Percentiles rank a stretch among this genome's conserved stretches.
phyloP scores from a whole-genome alignment of 2,329 filamentous ascomycete genomes.

The Ceratocystis papillata region DNA sequence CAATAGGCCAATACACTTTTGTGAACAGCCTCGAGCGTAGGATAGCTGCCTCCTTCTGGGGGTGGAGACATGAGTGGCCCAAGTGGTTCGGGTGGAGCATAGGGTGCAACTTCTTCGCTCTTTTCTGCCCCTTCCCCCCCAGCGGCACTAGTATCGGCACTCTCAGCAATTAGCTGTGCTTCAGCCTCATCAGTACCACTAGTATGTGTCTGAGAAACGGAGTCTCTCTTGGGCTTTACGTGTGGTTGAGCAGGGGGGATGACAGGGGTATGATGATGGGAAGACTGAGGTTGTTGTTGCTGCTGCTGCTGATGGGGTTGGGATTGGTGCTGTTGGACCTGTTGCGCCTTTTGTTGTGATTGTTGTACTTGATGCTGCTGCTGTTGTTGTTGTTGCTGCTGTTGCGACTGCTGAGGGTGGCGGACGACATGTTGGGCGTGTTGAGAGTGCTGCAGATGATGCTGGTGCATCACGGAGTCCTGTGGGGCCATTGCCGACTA shows the following conservation, averaged over 20 bases:
- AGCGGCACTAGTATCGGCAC: slow-evolving; percentile 38
- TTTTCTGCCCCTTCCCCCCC: slow-evolving; percentile 39
- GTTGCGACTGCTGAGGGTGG: slow-evolving; percentile 25
- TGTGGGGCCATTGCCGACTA: slow-evolving; percentile 16
- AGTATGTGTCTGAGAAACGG: slow-evolving; percentile 14
- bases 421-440: slow-evolving; percentile 17
- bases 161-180: slow-evolving; percentile 18
- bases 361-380: slow-evolving; percentile 27
- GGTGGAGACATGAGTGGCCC: slow-evolving; percentile 52
- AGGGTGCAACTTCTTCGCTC: slow-evolving; percentile 40
- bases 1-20: slow-evolving; percentile 55
- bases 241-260: slow-evolving; percentile 26
- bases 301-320: slow-evolving; percentile 26
- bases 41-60: slow-evolving; percentile 53
- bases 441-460: slow-evolving; percentile 27
- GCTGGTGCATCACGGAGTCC: slow-evolving; percentile 25
- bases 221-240: slow-evolving; percentile 32
- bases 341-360: slow-evolving; percentile 27
- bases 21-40: slow-evolving; percentile 54
- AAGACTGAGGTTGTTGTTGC: slow-evolving; percentile 24
- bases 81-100: slow-evolving; percentile 45
- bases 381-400: slow-evolving; percentile 26
- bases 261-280: slow-evolving; percentile 21
- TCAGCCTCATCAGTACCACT: slow-evolving; percentile 22
- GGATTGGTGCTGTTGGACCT: slow-evolving; percentile 18